Base-by-base conservation (phyloP, 768 basidiomycete genomes). In the Saitozyma sp. region DNA sequence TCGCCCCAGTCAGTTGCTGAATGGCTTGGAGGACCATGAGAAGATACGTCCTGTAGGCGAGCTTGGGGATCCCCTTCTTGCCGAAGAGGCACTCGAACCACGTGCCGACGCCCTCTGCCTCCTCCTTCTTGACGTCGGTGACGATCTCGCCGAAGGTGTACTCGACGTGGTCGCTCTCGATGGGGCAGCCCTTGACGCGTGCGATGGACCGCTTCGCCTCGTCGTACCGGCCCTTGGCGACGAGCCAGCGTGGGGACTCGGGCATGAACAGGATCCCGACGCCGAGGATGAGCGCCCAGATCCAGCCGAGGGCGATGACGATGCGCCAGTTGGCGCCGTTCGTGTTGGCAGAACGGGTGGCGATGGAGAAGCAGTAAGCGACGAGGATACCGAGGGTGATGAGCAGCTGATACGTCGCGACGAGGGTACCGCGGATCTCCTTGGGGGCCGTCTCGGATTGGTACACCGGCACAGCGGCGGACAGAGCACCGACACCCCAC, bases 361-460 rank as follows among this genome's bases (percentile, higher is more conserved):
- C 89, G 65, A 89, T 85, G n/a, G 84, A 84, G 56, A 89, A 86
- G 66, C 84, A 85, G 73, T 88, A 87, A 41, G 87, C 63, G 42
- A 61, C 41, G 20, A 67, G 53, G 57, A 63, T 88, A 70, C 88
- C 88, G 63, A 87, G 82, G 0, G 88, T 88, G 68, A 88, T 88
- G 78, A 87, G 19, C 43, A 75, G 60, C 67, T 66, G 62, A 29
- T 73, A 75, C 1, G 70, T 65, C 0, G 62, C 62, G 19, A 69
- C 66, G 13, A 74, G 78, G 1, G 87, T 84, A 4, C 89, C 88
- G 57, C 89, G 84, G 59, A 90, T 86, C 65, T 88, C 85, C 10
- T 86, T 82, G 11, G 89, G 89, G 0, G 87, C 88, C 0, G 86
- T 86, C 76, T 89, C 88, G 9, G 87, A 86, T 83, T 88, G 86